phyloP scores from a whole-genome alignment of 2,329 filamentous ascomycete species.

The Exserohilum turcica region DNA sequence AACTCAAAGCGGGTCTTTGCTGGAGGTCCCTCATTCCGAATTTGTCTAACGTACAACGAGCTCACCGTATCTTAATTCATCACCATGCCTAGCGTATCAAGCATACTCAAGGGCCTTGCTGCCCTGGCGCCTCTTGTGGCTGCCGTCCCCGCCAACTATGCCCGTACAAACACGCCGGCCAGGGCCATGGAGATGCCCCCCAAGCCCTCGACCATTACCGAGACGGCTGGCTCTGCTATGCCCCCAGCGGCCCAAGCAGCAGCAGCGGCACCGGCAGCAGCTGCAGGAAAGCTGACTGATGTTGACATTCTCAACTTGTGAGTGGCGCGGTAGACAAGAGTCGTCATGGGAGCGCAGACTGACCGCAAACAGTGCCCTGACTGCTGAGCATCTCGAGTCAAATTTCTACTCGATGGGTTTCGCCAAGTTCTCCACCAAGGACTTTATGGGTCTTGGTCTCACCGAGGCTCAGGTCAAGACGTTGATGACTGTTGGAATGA shows the following conservation, averaged over 20 bases:
- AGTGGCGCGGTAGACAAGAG: slow-evolving; percentile 26
- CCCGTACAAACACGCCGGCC: slow-evolving; percentile 27
- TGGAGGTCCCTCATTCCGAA: slow-evolving; percentile 37
- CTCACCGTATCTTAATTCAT: slow-evolving; percentile 37
- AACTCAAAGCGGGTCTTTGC: slow-evolving; percentile 48
- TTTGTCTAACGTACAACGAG: slow-evolving; percentile 23
- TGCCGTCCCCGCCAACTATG: slow-evolving; percentile 38
- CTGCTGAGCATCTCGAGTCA: slow-evolving; percentile 75
- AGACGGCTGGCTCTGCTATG: slow-evolving; percentile 19
- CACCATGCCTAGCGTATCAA: slow-evolving; percentile 48
- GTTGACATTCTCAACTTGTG: slow-evolving; percentile 61
- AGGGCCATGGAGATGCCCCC: slow-evolving; percentile 13
- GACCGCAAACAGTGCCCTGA: slow-evolving; percentile 64
- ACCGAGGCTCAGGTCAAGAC: slow-evolving; percentile 61
- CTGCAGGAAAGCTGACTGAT: slow-evolving; percentile 50
- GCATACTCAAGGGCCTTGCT: slow-evolving; percentile 42
- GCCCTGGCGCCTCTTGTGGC: slow-evolving; percentile 43
- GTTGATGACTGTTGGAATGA: slow-evolving; percentile 65
- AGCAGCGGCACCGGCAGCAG: slow-evolving; percentile 28
- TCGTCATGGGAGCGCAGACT: slow-evolving; percentile 30
- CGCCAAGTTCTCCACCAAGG: slow-evolving; percentile 65
- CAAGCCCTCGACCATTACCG: slow-evolving; percentile 18
- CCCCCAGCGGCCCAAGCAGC: slow-evolving; percentile 24
- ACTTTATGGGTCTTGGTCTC: slow-evolving; percentile 69
- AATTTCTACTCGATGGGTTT: slow-evolving; percentile 75